Base-by-base conservation (phyloP, 164 flowering plant species). In the Aristolochia californica region DNA sequence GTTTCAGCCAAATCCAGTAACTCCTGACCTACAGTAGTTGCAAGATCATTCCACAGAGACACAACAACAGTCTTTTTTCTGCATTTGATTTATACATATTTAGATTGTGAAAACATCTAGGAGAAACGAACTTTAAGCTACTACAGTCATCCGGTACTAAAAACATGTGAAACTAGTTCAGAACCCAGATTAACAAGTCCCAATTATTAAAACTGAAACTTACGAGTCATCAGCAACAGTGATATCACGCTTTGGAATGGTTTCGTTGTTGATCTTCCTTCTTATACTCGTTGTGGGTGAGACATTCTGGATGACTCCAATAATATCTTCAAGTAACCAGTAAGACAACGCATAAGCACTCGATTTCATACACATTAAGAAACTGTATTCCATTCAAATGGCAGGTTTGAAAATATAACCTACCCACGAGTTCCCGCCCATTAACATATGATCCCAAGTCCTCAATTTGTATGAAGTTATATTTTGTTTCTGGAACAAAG, bases 211-310 rank as follows among this genome's bases (percentile, higher is more conserved):
- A 28, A 15, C 15, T 21, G 45, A 18, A 13, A 67, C 85, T 68
- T 69, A 89, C 96, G 95, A 72, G 34, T 84, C 88, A 80, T 94
- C 97, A 17, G 95, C 96, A 76, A 94, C 77, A 24, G 88, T 86
- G 34, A 94, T 83, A 57, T 90, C 96, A 57, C 99, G 87, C 72
- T 94, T 94, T 34, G 96, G 95, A 52, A 87, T 61, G 13, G 30
- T 80, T 56, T 90, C 97, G 75, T 88, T 83, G 71, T 90, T 66
- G 63, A 66, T 81, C 70, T 88, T 90, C 74, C 99, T 74, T 57
- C 88, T 67, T 30, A 94, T 76, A 59, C 91, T 86, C 78, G 82
- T 58, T 38, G 87, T 79, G 20, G 83, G 71, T 61, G 96, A 90
- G 25, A 94, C 97, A 75, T 61, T 75, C 66, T 84, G 86, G 66